Base-by-base conservation (phyloP, 257 asterid species). In the Ilex asprella region DNA sequence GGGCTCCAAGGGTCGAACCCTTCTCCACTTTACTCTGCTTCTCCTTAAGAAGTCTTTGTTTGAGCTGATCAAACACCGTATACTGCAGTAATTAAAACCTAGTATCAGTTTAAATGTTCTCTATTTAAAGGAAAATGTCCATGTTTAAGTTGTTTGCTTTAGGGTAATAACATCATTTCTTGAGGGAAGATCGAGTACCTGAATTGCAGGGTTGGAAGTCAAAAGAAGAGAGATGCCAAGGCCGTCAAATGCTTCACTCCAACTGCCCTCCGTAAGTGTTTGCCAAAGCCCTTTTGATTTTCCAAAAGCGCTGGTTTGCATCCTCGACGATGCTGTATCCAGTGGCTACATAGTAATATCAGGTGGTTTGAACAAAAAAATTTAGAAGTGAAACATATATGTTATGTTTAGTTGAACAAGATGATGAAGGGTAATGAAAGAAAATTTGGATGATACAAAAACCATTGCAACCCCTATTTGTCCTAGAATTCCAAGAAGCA, bases 131-230 rank as follows among this genome's bases (percentile, higher is more conserved):
- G 41, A 5, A 35, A 35, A 35, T 35, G 8, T 35, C 7, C 41
- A 35, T 35, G 41, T 35, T 35, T 35, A 35, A 35, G 8, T 35
- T 35, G 8, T 8, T 3, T 35, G 41, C 8, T 35, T 35, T 1
- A 8, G 41, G 8, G 41, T 35, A 35, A 35, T 35, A 35, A 4
- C 41, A 35, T 35, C 41, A 35, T 3, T 35, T 3, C 41, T 53
- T 53, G 6, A 6, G 27, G 53, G 6, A 35, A 67, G 21, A 55
- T 59, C n/a, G 55, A 39, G 54, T 69, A 78, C 83, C 79, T 78
- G 79, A 74, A 78, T 78, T 31, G 83, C 83, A 58, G 83, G 83
- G 65, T 78, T 78, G 50, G 83, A 78, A 30, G 80, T 78, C 75
- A 78, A 66, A 11, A 78, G 60, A 55, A 78, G 71, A 32, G 83